These are phyloP conservation scores for Venturia oleaginea DNA, from an alignment of 2,329 filamentous ascomycete species.

Conservation along the genomic window DNA sequence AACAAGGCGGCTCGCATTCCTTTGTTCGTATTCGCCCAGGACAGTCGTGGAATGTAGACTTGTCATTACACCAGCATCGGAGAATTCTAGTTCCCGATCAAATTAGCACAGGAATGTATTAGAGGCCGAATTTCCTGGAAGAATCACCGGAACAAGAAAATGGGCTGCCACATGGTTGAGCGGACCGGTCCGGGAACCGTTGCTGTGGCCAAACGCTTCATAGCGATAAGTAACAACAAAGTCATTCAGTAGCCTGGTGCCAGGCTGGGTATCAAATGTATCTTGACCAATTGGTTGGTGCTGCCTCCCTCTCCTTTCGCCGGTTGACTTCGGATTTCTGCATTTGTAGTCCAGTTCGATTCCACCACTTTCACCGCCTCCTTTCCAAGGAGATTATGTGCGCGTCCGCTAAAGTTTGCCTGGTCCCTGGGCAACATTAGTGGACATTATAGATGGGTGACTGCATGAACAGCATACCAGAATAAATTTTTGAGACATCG, in stretches of 20 bases:
- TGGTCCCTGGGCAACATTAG: conserved; percentile 24
- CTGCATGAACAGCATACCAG: conserved; percentile 19
- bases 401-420: conserved; percentile 26
- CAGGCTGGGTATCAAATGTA: conserved; percentile 10
- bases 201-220: not conserved
- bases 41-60: conserved; percentile 6
- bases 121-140: not conserved
- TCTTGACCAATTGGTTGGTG: not conserved
- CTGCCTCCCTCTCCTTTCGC: not conserved
- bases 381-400: conserved; percentile 28
- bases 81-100: not conserved
- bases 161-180: not conserved
- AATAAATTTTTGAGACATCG: conserved; percentile 20
- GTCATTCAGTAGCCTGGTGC: conserved; percentile 9
- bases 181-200: not conserved
- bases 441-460: conserved; percentile 25
- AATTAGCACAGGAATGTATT: conserved; percentile 1
- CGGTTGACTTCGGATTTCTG: conserved; percentile 18
- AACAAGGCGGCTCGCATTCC: not conserved
- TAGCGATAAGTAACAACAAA: not conserved
- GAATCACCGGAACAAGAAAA: not conserved
- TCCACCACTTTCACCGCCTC: conserved; percentile 26
- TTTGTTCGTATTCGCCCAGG: conserved; percentile 4
- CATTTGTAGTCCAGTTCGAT: conserved; percentile 25
- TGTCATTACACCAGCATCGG: not conserved